Conservation (phyloP, 2,329 filamentous ascomycete species). For the Sarocladium kiliense region DNA sequence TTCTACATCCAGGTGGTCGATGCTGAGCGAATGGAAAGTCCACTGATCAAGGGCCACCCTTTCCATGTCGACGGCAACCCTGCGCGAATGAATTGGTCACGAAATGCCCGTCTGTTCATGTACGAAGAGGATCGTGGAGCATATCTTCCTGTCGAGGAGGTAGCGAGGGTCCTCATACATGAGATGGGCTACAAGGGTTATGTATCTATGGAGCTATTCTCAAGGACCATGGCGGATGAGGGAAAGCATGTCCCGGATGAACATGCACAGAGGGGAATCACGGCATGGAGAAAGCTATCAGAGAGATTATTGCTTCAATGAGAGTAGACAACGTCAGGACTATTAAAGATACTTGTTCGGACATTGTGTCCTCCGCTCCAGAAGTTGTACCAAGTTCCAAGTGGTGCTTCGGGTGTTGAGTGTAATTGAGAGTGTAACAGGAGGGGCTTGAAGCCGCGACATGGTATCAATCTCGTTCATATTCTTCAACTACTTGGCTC, state of each 20-base stretch:
- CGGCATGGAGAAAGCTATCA: constrained; percentile 6
- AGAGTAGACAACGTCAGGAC: background rate
- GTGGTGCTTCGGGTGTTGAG: too few species aligned
- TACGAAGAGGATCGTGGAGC: constrained; percentile 55
- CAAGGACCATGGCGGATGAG: constrained; percentile 22
- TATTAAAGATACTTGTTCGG: background rate
- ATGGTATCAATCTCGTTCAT: too few species aligned
- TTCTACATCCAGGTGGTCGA: constrained; percentile 74
- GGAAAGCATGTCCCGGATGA: constrained; percentile 18
- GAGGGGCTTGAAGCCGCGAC: too few species aligned
- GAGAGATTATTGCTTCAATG: background rate
- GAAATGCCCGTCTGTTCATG: constrained; percentile 61
- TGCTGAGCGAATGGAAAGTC: constrained; percentile 54
- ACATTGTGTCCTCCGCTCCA: background rate
- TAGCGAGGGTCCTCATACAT: constrained; percentile 57
- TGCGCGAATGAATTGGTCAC: constrained; percentile 67
- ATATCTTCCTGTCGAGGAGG: constrained; percentile 61
- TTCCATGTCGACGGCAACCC: constrained; percentile 30
- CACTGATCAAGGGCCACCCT: constrained; percentile 41
- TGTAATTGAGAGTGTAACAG: too few species aligned
- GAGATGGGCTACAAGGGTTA: constrained; percentile 63
- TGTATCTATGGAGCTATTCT: constrained; percentile 68
- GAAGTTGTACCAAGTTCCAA: too few species aligned
- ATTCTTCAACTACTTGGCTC: too few species aligned
- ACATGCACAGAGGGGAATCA: constrained; percentile 11